A percentile compares a stretch with the other conserved stretches of the same genome.
phyloP scores from a whole-genome alignment of 2,329 filamentous ascomycete species.

The Calonectria hongkongensis region DNA sequence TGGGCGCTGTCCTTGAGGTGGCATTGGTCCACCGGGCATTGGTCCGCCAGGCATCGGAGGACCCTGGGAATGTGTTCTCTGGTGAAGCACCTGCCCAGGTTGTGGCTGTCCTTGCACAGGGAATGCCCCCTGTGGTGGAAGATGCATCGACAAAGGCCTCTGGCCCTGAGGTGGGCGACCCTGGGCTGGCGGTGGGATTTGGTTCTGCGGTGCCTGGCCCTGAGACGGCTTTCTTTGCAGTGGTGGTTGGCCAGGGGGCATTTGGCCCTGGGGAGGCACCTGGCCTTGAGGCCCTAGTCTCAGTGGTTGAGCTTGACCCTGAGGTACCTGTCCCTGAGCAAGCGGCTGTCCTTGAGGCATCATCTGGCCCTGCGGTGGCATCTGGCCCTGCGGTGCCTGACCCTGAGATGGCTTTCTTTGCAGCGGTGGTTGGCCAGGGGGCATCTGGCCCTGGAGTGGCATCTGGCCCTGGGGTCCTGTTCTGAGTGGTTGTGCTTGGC shows the following conservation, averaged over 20 bases:
- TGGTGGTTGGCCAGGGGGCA: slow-evolving; percentile 26
- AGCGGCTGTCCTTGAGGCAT: slow-evolving; percentile 37
- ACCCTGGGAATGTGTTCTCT: slow-evolving; percentile 44
- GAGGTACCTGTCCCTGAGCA: slow-evolving; percentile 2
- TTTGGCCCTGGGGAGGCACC: slow-evolving; percentile 4
- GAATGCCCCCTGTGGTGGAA: slow-evolving; percentile 13
- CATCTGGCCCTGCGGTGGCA: slow-evolving; percentile 30
- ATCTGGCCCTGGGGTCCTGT: slow-evolving; percentile 33
- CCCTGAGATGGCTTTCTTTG: slow-evolving; percentile 1
- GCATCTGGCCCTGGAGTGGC: neutral
- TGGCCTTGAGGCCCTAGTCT: neutral
- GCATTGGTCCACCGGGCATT: slow-evolving; percentile 36
- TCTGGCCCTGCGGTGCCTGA: neutral
- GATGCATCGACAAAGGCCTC: slow-evolving; percentile 17
- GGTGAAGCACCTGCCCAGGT: slow-evolving; percentile 34
- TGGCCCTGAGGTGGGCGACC: neutral
- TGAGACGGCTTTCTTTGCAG: slow-evolving; percentile 2
- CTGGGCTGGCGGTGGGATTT: neutral
- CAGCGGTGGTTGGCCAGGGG: slow-evolving; percentile 23
- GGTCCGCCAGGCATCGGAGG: slow-evolving; percentile 28
- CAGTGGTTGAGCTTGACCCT: slow-evolving; percentile 23
- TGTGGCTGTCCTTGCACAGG: slow-evolving; percentile 21
- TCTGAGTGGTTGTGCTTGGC: neutral
- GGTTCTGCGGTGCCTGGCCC: neutral
- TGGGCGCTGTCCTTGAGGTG: slow-evolving; percentile 24